Percentiles rank a stretch among this genome's conserved stretches.
phyloP scores from a whole-genome alignment of 1,284 basidiomycete genomes.

The Inonotus obliquus region DNA sequence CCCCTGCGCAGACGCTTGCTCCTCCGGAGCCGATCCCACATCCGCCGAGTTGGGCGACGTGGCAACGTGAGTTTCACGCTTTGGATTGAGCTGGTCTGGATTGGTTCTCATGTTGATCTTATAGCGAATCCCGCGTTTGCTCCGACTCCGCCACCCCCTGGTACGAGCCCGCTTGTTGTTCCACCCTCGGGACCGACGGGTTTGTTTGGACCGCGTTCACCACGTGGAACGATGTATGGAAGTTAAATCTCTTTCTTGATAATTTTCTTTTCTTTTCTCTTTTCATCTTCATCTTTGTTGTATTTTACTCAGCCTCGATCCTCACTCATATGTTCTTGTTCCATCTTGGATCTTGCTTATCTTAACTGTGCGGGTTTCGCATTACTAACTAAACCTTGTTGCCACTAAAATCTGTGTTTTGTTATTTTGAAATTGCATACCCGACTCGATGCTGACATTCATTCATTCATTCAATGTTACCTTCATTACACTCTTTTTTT shows the following conservation, averaged over 20 bases:
- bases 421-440: background rate
- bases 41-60: slow-evolving; percentile 54
- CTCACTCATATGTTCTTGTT: background rate
- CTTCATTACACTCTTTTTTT: background rate
- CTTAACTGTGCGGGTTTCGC: background rate
- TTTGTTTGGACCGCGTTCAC: slow-evolving; percentile 53
- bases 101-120: slow-evolving; percentile 12
- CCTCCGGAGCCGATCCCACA: slow-evolving; percentile 33
- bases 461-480: too few species aligned
- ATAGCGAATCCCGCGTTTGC: slow-evolving; percentile 43
- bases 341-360: background rate
- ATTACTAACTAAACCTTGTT: background rate
- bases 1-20: slow-evolving; percentile 14
- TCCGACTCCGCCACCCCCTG: slow-evolving; percentile 47
- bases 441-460: background rate
- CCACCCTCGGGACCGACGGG: slow-evolving; percentile 46
- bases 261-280: background rate
- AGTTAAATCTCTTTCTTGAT: background rate
- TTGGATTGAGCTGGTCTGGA: background rate
- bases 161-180: slow-evolving; percentile 52
- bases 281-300: background rate
- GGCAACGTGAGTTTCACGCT: slow-evolving; percentile 53
- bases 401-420: background rate
- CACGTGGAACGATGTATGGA: slow-evolving; percentile 8
- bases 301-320: background rate